Evolutionary conservation across 345 rosid species (phyloP).

Genomic region (Excoecaria cochinchinensis): DNA sequence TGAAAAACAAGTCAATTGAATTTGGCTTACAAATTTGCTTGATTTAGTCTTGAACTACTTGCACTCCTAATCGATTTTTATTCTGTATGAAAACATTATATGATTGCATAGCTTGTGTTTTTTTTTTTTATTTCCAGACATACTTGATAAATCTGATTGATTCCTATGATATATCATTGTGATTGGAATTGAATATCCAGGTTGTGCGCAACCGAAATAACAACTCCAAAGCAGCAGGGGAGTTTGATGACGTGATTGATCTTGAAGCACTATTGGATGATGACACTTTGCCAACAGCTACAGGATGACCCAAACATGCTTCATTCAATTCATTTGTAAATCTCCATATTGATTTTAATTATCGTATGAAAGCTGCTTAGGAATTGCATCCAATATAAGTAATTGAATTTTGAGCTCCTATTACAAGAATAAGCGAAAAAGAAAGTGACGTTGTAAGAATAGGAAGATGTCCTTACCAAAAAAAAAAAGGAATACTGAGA

Average conservation of each 20-base stretch:
- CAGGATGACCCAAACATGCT: constrained; percentile 18
- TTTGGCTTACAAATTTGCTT: background rate
- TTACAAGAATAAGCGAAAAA: too few species aligned
- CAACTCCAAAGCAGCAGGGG: constrained; percentile 35
- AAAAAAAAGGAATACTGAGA: too few species aligned
- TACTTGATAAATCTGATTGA: background rate
- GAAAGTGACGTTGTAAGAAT: too few species aligned
- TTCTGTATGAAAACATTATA: background rate
- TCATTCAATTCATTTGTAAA: constrained; percentile 18
- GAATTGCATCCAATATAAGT: constrained; percentile 6
- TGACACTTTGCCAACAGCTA: constrained; percentile 48
- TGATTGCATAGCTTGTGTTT: background rate
- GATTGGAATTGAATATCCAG: constrained; percentile 28
- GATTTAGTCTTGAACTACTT: too few species aligned
- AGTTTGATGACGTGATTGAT: constrained; percentile 56
- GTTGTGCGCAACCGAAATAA: constrained; percentile 30
- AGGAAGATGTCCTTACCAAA: too few species aligned
- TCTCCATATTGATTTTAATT: constrained; percentile 1
- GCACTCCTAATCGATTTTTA: background rate
- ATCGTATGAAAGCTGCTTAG: background rate
- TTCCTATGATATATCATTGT: background rate
- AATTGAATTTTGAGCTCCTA: too few species aligned
- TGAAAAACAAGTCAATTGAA: background rate
- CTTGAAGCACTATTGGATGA: constrained; percentile 51
- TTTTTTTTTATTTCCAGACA: background rate